Evolutionary conservation across 73 alveolate genomes (phyloP).

Genomic region (Paramecium octaurelia): DNA sequence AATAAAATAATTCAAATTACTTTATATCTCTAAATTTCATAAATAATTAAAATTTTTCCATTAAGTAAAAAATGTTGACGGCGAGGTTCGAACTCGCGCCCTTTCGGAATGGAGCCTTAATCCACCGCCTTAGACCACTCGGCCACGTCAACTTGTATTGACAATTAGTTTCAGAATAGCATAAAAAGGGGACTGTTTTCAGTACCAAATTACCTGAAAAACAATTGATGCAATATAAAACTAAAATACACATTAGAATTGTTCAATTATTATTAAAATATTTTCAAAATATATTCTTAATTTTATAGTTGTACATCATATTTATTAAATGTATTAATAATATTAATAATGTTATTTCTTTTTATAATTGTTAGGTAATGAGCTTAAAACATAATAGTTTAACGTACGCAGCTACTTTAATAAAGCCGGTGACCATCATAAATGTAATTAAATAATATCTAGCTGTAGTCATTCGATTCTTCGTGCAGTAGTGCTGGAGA

Average conservation of each 20-base stretch:
- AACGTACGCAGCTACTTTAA: not conserved
- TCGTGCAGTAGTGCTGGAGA: not conserved
- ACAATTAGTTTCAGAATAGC: not conserved
- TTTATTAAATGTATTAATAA: not conserved
- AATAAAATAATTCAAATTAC: not conserved
- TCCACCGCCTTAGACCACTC: constrained; percentile 67
- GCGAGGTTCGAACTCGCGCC: constrained; percentile 72
- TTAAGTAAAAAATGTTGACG: constrained; percentile 6
- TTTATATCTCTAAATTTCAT: not conserved
- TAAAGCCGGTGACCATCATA: not conserved
- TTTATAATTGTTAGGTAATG: not conserved
- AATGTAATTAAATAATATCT: not conserved
- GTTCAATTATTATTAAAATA: not conserved
- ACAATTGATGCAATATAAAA: no score
- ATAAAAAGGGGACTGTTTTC: not conserved
- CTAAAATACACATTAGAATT: no score
- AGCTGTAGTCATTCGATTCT: not conserved
- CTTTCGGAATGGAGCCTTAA: constrained; percentile 68
- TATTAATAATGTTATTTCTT: not conserved
- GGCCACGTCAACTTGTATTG: constrained; percentile 32
- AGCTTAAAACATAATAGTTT: not conserved
- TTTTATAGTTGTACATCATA: not conserved
- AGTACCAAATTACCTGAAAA: not conserved
- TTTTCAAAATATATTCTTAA: no score
- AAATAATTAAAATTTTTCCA: not conserved